phyloP scores from a whole-genome alignment of 2,329 filamentous ascomycete genomes.

The Penicillium capsulatum region DNA sequence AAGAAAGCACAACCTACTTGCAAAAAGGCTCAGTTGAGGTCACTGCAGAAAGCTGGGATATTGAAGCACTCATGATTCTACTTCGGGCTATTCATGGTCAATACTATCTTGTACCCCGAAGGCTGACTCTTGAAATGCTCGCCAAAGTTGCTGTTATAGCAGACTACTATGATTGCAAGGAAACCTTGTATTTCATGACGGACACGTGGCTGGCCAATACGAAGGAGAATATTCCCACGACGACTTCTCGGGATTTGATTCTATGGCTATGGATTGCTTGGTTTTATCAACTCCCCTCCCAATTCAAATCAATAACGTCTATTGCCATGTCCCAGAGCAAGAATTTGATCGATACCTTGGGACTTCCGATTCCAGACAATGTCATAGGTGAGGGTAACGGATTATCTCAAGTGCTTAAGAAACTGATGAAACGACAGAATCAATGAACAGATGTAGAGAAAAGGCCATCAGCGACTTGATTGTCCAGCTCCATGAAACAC shows the following conservation, averaged over 20 bases:
- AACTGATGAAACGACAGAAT: constrained; percentile 11
- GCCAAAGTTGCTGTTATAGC: constrained; percentile 23
- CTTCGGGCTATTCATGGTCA: constrained; percentile 12
- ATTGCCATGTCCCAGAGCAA: constrained; percentile 15
- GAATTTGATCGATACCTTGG: constrained; percentile 11
- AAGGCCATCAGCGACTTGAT: constrained; percentile 11
- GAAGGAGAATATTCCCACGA: constrained; percentile 2
- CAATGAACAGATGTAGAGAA: constrained; percentile 15
- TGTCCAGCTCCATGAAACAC: constrained; percentile 8
- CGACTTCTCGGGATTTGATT: constrained; percentile 6
- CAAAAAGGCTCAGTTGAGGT: constrained; percentile 9
- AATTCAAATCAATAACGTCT: constrained; percentile 16
- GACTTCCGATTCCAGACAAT: constrained; percentile 18
- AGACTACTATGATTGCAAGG: constrained; percentile 26
- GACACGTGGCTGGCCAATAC: constrained; percentile 17
- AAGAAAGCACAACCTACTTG: constrained; percentile 6
- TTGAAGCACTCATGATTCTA: constrained; percentile 8
- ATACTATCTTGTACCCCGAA: constrained; percentile 3
- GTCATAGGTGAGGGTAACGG: constrained; percentile 14
- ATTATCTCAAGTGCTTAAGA: constrained; percentile 7
- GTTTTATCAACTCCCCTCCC: constrained; percentile 13
- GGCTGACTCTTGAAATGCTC: constrained; percentile 17
- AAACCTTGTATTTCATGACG: constrained; percentile 9
- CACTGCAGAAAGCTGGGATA: constrained; percentile 10
- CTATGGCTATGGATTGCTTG: constrained; percentile 16